Percentiles rank a stretch among this genome's conserved stretches.
phyloP scores from a whole-genome alignment of 2,329 filamentous ascomycete genomes.

The Exophiala xenobiotica region DNA sequence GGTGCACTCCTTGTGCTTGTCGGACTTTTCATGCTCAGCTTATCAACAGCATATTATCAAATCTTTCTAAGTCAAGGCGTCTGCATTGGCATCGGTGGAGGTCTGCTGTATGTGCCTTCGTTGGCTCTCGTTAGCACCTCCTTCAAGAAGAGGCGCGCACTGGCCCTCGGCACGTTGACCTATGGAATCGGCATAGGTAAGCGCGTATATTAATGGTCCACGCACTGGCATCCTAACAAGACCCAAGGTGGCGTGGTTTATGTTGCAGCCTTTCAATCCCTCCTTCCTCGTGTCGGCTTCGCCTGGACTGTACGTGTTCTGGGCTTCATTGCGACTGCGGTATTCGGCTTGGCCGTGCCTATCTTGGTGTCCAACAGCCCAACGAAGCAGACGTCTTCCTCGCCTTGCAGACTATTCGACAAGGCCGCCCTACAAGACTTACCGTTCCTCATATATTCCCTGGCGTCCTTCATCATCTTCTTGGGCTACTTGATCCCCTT shows the following conservation, averaged over 20 bases:
- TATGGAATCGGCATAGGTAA: slow-evolving; percentile 57
- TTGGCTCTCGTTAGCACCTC: slow-evolving; percentile 48
- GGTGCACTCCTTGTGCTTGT: slow-evolving; percentile 60
- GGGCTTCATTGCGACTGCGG: slow-evolving; percentile 48
- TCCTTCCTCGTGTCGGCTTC: slow-evolving; percentile 48
- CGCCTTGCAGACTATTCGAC: slow-evolving; percentile 43
- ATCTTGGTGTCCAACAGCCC: slow-evolving; percentile 4
- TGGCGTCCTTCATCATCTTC: slow-evolving; percentile 36
- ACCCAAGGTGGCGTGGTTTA: slow-evolving; percentile 61
- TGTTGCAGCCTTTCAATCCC: slow-evolving; percentile 47
- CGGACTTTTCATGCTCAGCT: slow-evolving; percentile 27
- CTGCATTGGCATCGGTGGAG: slow-evolving; percentile 43
- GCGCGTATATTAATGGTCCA: slow-evolving; percentile 44
- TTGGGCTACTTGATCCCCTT: slow-evolving; percentile 36
- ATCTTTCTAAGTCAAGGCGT: slow-evolving; percentile 53
- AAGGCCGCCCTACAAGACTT: slow-evolving; percentile 44
- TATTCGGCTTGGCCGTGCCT: slow-evolving; percentile 33
- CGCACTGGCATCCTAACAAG: slow-evolving; percentile 31
- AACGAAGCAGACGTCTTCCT: slow-evolving; percentile 36
- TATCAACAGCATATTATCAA: slow-evolving; percentile 51
- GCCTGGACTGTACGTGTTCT: slow-evolving; percentile 55
- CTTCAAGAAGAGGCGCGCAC: slow-evolving; percentile 49
- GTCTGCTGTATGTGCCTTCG: slow-evolving; percentile 47
- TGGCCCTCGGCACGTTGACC: slow-evolving; percentile 48
- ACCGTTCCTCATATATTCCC: slow-evolving; percentile 41